Evolutionary conservation across 768 basidiomycete genomes (phyloP).

Genomic region (Podaxis rugospora): DNA sequence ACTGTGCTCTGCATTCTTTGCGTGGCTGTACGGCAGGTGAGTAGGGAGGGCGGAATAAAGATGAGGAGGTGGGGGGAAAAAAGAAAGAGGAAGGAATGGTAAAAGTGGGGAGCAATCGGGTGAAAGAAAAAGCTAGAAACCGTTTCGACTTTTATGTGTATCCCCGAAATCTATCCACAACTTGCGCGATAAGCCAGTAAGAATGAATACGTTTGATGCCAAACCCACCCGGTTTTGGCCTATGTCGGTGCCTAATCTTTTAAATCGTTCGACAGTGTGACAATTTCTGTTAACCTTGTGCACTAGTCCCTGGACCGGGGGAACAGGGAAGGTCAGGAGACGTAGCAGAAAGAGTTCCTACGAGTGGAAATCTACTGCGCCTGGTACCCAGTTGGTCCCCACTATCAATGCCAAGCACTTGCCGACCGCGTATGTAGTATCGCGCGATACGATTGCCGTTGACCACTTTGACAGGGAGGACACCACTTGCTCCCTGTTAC

Average conservation of each 20-base stretch:
- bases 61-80: constrained; percentile 10
- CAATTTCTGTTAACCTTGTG: neutral
- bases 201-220: neutral
- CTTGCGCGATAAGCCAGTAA: neutral
- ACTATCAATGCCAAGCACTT: neutral
- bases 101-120: neutral
- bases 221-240: neutral
- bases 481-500: neutral
- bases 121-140: neutral
- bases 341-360: neutral
- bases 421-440: neutral
- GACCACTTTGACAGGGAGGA: neutral
- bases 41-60: neutral
- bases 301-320: neutral
- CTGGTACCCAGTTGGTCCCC: neutral
- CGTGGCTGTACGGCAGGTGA: neutral
- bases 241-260: neutral
- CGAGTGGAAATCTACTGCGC: too few species aligned
- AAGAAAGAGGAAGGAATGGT: constrained; percentile 6
- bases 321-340: neutral
- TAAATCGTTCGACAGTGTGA: neutral
- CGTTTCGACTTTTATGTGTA: constrained; percentile 1
- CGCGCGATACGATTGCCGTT: neutral
- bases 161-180: neutral
- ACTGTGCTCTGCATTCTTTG: constrained; percentile 17